Evolutionary conservation across 2,329 filamentous ascomycete genomes (phyloP), one percentile per base, ranked within the genome.

Genomic region (Xylariomycetidae sp.): DNA sequence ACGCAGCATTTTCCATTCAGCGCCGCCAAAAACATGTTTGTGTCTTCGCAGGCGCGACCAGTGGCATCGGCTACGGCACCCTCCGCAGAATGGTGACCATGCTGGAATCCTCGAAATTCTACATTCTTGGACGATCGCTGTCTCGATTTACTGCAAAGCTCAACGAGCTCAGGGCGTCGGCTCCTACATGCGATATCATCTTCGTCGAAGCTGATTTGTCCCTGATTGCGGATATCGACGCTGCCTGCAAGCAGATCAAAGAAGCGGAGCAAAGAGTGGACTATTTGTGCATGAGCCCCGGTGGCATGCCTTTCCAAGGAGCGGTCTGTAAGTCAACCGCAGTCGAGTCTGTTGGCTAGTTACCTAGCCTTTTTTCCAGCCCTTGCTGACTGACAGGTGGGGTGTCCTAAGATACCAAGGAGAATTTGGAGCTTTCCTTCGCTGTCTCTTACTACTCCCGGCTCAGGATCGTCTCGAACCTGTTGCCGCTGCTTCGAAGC

Each of bases 361-460:
- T n/a, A n/a, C n/a, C n/a, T n/a, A n/a, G n/a, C n/a, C n/a, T n/a
- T n/a, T n/a, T n/a, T n/a, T n/a, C n/a, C n/a, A n/a, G n/a, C n/a
- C n/a, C n/a, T n/a, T n/a, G n/a, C n/a, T n/a, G n/a, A n/a, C n/a
- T n/a, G n/a, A n/a, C n/a, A n/a, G n/a, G n/a, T n/a, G n/a, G n/a
- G n/a, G n/a, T 16, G 30, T 25, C 2, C 8, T 26, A n/a, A 53
- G 56, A 55, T 32, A 61, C 56, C 1, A 23, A 36, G 8, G 58
- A 63, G 37, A 50, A 49, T 18, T 45, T 62, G 4, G 48, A 62
- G n/a, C 25, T 33, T 3, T 45, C 35, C 25, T 39, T 56, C 19
- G 36, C 53, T 4, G 28, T 62, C 9, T 50, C 51, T 4, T 61
- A 57, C 44, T 59, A 51, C 34, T 41, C 53, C 3, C 51, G 58